Conservation (phyloP, 2,329 filamentous ascomycete species). For the Sphaerulina musiva region DNA sequence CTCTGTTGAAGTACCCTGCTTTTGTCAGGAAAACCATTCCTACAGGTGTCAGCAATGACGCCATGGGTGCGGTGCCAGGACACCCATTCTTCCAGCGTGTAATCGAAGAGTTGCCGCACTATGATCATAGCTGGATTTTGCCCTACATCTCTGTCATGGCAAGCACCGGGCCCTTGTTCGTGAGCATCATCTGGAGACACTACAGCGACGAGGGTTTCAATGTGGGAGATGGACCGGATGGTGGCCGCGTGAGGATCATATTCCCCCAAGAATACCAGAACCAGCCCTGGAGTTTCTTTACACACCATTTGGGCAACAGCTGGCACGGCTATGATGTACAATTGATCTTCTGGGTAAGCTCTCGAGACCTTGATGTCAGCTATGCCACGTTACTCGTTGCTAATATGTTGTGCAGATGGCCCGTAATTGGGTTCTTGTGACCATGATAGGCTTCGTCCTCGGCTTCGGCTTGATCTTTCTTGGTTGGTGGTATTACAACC, state of each 20-base stretch:
- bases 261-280: constrained; percentile 66
- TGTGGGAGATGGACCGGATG: constrained; percentile 35
- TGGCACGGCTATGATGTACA: constrained; percentile 60
- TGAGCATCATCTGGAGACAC: constrained; percentile 69
- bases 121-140: constrained; percentile 62
- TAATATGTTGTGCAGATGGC: constrained; percentile 31
- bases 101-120: constrained; percentile 60
- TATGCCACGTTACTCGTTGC: neutral
- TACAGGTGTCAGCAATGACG: constrained; percentile 75
- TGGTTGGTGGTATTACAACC: constrained; percentile 48
- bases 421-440: constrained; percentile 51
- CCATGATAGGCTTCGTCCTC: constrained; percentile 46
- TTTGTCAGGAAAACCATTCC: constrained; percentile 66
- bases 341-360: constrained; percentile 57
- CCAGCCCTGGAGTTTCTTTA: constrained; percentile 66
- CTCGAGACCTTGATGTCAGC: neutral
- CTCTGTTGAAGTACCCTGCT: constrained; percentile 60
- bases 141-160: constrained; percentile 77
- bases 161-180: constrained; percentile 66
- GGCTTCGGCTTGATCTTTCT: constrained; percentile 44
- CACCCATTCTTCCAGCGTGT: constrained; percentile 69
- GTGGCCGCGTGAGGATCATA: constrained; percentile 57
- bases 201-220: constrained; percentile 53
- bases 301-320: constrained; percentile 57
- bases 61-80: constrained; percentile 64